Evolutionary conservation across 2,329 filamentous ascomycete genomes (phyloP), one percentile per base, ranked within the genome.

Genomic region (Aureobasidium sp.): DNA sequence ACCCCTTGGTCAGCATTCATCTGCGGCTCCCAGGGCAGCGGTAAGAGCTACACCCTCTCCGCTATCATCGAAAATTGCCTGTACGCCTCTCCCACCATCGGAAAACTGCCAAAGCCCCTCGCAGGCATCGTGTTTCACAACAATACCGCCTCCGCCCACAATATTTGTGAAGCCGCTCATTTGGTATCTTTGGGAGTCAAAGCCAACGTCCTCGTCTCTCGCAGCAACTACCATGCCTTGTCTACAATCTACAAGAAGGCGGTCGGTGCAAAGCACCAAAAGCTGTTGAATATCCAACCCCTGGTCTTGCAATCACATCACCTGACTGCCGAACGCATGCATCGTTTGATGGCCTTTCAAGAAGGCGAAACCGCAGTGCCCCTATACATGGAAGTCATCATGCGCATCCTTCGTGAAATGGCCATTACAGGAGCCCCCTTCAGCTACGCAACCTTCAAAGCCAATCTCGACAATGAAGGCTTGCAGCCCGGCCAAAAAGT

Each of bases 21-120:
- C 21, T 87, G 84, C 62, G 84, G 84, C 1, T 80, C 80, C 1
- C 83, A 86, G 65, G 84, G 84, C 0, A 81, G 78, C 43, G 84
- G 84, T 0, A 86, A 86, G 65, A 82, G 78, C 21, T 81, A 86
- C 61, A 85, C 83, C 0, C 72, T 84, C 2, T 79, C 81, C 0
- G 83, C 79, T 65, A 72, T 87, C 50, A 72, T 86, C 0, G 82
- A 87, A 66, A 84, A 82, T 63, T 84, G 79, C 37, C 71, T 87
- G 0, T 70, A 83, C 0, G 65, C 69, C 0, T 79, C 68, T 6
- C 57, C 74, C 0, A 65, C 69, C 2, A 67, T 79, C 1, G 79
- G 78, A 0, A 69, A 68, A 2, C 68, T 84, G 1, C 74, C 76
- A 0, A 73, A 73, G 0, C 83, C 84, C 0, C 71, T 87, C 0